Conservation (phyloP, 225 moss, liverwort and hornwort genomes). For the Ulota crispa region DNA sequence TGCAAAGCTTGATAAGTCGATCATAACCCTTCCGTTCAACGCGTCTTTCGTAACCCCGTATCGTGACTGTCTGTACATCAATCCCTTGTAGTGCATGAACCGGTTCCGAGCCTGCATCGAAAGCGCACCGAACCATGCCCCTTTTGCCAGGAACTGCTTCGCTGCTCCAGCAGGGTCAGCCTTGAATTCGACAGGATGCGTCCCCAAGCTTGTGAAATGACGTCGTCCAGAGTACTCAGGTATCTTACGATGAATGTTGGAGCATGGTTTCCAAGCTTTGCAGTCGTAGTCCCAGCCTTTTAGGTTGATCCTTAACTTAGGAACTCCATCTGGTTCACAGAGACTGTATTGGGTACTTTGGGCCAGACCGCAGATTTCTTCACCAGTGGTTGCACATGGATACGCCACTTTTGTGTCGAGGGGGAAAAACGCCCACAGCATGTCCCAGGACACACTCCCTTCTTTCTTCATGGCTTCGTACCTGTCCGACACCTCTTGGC, state of each 20-base stretch:
- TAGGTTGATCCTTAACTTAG: background rate
- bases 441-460: conserved; percentile 25
- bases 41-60: accelerated
- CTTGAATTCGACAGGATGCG: conserved; percentile 25
- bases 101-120: conserved; percentile 6
- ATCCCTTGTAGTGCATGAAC: conserved; percentile 37
- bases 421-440: conserved; percentile 42
- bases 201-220: background rate
- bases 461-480: conserved; percentile 24
- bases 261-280: conserved; percentile 4
- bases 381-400: background rate
- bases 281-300: conserved; percentile 31
- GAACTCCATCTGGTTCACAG: accelerated
- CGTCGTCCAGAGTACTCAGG: background rate
- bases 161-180: background rate
- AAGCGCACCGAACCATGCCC: conserved; percentile 28
- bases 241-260: accelerated
- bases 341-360: accelerated
- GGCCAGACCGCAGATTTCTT: conserved; percentile 12
- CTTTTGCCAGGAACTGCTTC: conserved; percentile 5
- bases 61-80: background rate
- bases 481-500: conserved; percentile 1
- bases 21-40: conserved; percentile 30
- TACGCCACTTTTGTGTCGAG: background rate
- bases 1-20: conserved; percentile 38